Evolutionary conservation across 495 filamentous ascomycete species (phyloP).

Genomic region (Trichocladium uniseriatum): DNA sequence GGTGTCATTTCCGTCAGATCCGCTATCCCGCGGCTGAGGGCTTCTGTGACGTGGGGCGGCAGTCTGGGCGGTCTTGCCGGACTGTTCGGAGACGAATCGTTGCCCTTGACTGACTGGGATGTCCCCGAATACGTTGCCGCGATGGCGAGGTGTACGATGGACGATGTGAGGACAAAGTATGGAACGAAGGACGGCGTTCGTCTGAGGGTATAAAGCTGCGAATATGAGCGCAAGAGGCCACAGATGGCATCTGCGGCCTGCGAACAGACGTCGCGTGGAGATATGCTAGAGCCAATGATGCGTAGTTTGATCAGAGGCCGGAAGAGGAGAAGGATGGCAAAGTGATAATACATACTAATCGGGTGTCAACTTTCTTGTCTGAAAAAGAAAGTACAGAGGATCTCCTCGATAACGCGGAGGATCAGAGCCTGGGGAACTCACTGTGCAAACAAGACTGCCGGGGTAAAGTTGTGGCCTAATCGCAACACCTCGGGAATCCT

Average conservation of each 20-base stretch:
- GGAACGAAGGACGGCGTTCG: slow-evolving; percentile 50
- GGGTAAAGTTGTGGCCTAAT: slow-evolving; percentile 49
- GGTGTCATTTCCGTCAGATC: slow-evolving; percentile 48
- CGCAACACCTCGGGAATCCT: slow-evolving; percentile 49
- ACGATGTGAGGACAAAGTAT: slow-evolving; percentile 49
- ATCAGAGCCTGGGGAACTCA: slow-evolving; percentile 30
- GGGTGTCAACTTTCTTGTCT: too few relatives aligned
- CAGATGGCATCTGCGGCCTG: slow-evolving; percentile 54
- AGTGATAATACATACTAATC: slow-evolving; percentile 64
- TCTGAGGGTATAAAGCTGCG: slow-evolving; percentile 49
- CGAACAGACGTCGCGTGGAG: slow-evolving; percentile 53
- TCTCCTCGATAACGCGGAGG: too few relatives aligned
- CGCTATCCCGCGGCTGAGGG: slow-evolving; percentile 36
- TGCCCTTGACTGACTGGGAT: background rate
- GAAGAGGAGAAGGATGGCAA: slow-evolving; percentile 53
- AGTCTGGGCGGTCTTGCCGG: slow-evolving; percentile 22
- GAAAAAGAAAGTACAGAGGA: too few relatives aligned
- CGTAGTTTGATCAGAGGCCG: slow-evolving; percentile 55
- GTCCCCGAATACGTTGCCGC: slow-evolving; percentile 23
- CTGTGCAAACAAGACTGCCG: slow-evolving; percentile 55
- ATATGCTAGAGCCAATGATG: slow-evolving; percentile 47
- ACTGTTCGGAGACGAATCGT: slow-evolving; percentile 6
- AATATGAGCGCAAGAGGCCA: slow-evolving; percentile 46
- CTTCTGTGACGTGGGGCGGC: slow-evolving; percentile 26
- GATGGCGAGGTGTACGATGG: slow-evolving; percentile 50